Base-by-base conservation (phyloP, 2,329 filamentous ascomycete species). In the Colletotrichum gloeosporioides region DNA sequence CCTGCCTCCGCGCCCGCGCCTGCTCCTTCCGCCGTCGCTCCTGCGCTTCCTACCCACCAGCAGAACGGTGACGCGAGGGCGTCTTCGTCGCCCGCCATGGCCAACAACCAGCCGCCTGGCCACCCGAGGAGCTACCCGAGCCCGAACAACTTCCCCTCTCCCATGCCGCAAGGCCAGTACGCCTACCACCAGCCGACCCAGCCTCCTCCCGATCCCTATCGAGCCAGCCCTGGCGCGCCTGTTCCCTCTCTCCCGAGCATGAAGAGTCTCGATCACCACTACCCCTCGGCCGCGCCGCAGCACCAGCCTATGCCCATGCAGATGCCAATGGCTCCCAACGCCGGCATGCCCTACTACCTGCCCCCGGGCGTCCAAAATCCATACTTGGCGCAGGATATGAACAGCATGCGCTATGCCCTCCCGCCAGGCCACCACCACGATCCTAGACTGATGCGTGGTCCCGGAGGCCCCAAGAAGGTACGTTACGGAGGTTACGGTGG, bases 381-480 rank as follows among this genome's bases (percentile, higher is more conserved):
- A 49, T 77, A 77, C 27, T 49, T 77, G 61, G 77, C 82, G 78
- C 78, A 85, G 83, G 85, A 84, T 72, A 80, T 85, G 10, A 87
- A 90, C 76, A 85, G 85, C n/a, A 81, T 90, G 70, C 83, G 89
- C 73, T 90, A 89, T 79, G 83, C 87, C 39, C 79, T 90, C 49
- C 85, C 88, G 36, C 84, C 85, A 15, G 71, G 71, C 9, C 86
- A 87, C 67, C 89, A 90, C 71, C 87, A 87, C 67, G 89, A 90
- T 71, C 87, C 88, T 39, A 86, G 88, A 63, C 83, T 85, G 68
- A 82, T 89, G 63, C 78, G 90, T 63, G 85, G 86, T 57, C 85
- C 86, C 62, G 86, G 88, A 68, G 88, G 89, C 25, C 88, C 90
- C 55, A 92, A 92, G 80, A 92, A 92, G 89, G 90, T 91, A 87